Conservation (phyloP, 495 filamentous ascomycete species). For the Penicillium maclennaniae region DNA sequence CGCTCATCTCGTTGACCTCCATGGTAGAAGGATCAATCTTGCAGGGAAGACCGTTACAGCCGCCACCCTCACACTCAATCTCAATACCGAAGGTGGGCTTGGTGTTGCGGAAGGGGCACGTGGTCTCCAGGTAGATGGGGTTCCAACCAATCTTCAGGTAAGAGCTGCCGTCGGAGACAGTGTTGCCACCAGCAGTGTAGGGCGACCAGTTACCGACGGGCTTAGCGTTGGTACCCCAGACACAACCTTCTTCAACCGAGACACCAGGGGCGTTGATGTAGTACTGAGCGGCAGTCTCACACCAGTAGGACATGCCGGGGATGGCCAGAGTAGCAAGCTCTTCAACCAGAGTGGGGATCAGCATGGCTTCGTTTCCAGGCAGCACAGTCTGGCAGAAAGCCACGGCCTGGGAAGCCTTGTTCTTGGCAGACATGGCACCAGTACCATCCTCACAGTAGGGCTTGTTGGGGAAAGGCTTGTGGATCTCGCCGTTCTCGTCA, state of each 20-base stretch:
- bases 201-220: constrained; percentile 77
- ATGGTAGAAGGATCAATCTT: constrained; percentile 63
- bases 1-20: constrained; percentile 58
- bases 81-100: constrained; percentile 65
- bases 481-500: constrained; percentile 59
- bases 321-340: constrained; percentile 59
- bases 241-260: constrained; percentile 54
- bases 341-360: constrained; percentile 70
- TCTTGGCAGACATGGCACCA: constrained; percentile 58
- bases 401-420: constrained; percentile 57
- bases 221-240: constrained; percentile 64
- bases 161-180: constrained; percentile 58
- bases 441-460: constrained; percentile 71
- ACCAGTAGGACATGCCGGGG: constrained; percentile 69
- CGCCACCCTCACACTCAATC: constrained; percentile 62
- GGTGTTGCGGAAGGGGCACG: constrained; percentile 53
- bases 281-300: constrained; percentile 70
- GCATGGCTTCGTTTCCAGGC: constrained; percentile 85
- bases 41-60: constrained; percentile 73
- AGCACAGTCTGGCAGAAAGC: constrained; percentile 82
- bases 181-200: constrained; percentile 76
- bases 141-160: constrained; percentile 80
- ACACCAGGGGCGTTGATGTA: constrained; percentile 78
- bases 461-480: constrained; percentile 66
- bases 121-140: constrained; percentile 63